phyloP scores from a whole-genome alignment of 768 basidiomycete genomes.

The Rhodocollybia butyracea region DNA sequence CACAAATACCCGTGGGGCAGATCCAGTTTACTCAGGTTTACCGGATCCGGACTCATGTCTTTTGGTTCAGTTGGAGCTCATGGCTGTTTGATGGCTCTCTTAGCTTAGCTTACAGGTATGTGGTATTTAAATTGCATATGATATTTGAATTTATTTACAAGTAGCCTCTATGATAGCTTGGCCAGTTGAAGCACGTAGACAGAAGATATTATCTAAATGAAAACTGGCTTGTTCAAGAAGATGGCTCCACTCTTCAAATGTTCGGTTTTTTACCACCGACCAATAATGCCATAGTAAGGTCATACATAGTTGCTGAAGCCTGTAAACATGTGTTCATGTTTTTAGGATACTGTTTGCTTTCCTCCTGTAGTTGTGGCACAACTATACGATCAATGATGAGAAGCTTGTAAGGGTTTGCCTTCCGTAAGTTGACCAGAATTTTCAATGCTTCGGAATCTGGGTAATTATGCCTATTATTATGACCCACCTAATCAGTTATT shows the following conservation, averaged over 20 bases:
- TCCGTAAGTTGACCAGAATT: slow-evolving; percentile 7
- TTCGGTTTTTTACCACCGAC: slow-evolving; percentile 8
- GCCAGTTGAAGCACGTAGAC: slow-evolving; percentile 7
- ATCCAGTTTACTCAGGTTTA: too few species aligned
- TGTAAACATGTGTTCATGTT: not conserved
- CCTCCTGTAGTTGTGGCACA: not conserved
- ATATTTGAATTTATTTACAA: not conserved
- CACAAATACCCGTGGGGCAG: too few species aligned
- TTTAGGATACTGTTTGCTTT: not conserved
- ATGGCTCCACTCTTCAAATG: slow-evolving; percentile 6
- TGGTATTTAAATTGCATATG: too few species aligned
- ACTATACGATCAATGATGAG: slow-evolving; percentile 11
- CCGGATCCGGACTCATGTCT: too few species aligned
- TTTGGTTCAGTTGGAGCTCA: too few species aligned
- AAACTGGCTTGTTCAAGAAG: slow-evolving; percentile 5
- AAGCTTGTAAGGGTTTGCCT: slow-evolving; percentile 6
- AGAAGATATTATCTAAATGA: not conserved
- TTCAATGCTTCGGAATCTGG: slow-evolving; percentile 7
- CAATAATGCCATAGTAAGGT: slow-evolving; percentile 8
- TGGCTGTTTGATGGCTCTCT: too few species aligned
- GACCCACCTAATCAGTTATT: not conserved
- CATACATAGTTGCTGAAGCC: slow-evolving; percentile 7
- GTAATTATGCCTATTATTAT: slow-evolving; percentile 8
- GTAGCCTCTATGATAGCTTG: slow-evolving; percentile 1
- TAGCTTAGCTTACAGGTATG: too few species aligned